phyloP scores from a whole-genome alignment of 441 rosid species.

The Bocquillonia castaneifolia region DNA sequence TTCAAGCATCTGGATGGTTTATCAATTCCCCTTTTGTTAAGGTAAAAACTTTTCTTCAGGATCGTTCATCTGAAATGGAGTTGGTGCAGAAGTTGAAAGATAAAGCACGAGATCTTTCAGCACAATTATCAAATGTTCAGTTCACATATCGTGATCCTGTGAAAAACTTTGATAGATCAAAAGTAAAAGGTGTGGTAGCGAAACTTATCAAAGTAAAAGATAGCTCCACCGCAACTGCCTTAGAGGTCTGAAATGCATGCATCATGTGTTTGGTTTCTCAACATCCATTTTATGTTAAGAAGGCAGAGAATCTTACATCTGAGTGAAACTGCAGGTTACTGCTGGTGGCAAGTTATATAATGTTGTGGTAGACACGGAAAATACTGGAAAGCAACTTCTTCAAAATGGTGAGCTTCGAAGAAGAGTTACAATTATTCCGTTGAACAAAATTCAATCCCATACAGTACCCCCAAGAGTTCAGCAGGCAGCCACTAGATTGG shows the following conservation, averaged over 20 bases:
- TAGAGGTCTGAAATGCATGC: slow-evolving; percentile 57
- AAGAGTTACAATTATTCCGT: slow-evolving; percentile 89
- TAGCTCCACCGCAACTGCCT: slow-evolving; percentile 73
- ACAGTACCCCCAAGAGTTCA: slow-evolving; percentile 59
- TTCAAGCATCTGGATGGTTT: slow-evolving; percentile 1
- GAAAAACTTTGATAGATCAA: slow-evolving; percentile 79
- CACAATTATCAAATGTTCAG: slow-evolving; percentile 74
- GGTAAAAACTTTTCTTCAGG: slow-evolving; percentile 40
- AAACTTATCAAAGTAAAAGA: slow-evolving; percentile 83
- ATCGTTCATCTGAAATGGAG: slow-evolving; percentile 65
- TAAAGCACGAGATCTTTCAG: slow-evolving; percentile 61
- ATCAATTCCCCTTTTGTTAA: slow-evolving; percentile 22
- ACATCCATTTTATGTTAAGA: neutral
- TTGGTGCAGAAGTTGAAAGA: slow-evolving; percentile 72
- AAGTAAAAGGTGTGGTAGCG: slow-evolving; percentile 97
- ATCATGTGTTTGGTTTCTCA: slow-evolving; percentile 18
- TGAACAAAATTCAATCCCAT: slow-evolving; percentile 75
- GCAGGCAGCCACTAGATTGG: slow-evolving; percentile 75
- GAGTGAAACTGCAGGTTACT: slow-evolving; percentile 57
- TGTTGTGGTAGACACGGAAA: slow-evolving; percentile 91
- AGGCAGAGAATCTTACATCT: slow-evolving; percentile 13
- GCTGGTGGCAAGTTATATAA: slow-evolving; percentile 92
- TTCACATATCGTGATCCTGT: slow-evolving; percentile 81
- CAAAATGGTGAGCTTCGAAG: slow-evolving; percentile 88
- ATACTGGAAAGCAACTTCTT: slow-evolving; percentile 88